Base-by-base conservation (phyloP, 1,139 yeast genomes). In the Debaryomyces udenii region DNA sequence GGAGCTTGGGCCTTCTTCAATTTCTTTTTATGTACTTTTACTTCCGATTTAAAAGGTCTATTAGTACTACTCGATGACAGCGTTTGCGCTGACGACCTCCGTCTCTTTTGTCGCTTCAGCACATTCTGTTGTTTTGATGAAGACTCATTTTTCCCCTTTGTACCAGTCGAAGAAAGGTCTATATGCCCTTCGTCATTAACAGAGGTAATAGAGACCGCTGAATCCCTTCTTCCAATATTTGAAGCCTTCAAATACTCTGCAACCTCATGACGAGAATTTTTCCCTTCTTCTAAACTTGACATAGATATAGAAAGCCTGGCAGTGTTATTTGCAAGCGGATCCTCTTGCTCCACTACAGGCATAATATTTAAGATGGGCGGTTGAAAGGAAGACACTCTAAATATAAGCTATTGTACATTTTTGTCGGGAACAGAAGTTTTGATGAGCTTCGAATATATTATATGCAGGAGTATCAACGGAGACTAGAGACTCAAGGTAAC, bases 31-130 rank as follows among this genome's bases (percentile, higher is more conserved):
- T 66, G 70, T 6, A 56, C 53, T 47, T 67, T 70, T 14, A 35
- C 38, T 35, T 40, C 49, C 23, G 40, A 33, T 27, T 52, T 50
- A 16, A 38, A 38, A 14, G 49, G 41, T 18, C 41, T 43, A 30
- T 30, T 39, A 24, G 22, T 28, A 9, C 46, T 45, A 18, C 41
- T 44, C 1, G 51, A 41, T 24, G 37, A 24, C 14, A 50, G 45
- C 24, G 64, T 62, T 33, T 62, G 68, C 6, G 59, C 66, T 0
- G 76, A 68, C 1, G 76, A 70, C 59, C 68, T 66, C 62, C 76
- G 74, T 70, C 74, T 74, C 56, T 59, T 66, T 41, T 27, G 28
- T 32, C 42, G 31, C 10, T 32, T 38, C 31, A 39, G 44, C 20
- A 30, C 14, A 14, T 14, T 57, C 62, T 45, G 27, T 32, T 22